Base-by-base conservation (phyloP, 345 rosid species). In the Pugionium cornutum region DNA sequence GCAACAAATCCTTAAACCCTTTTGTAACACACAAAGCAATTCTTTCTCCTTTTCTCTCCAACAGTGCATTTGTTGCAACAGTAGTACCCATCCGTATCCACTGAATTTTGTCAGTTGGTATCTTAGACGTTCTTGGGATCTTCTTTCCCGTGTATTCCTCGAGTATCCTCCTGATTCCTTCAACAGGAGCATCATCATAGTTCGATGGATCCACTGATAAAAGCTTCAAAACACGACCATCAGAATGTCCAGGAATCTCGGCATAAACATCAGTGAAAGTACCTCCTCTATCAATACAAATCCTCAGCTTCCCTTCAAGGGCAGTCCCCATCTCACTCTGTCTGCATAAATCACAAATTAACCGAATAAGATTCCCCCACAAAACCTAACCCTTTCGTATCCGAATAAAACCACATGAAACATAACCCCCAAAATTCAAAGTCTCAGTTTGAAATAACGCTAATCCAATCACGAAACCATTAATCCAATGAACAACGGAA, bases 21-120 rank as follows among this genome's bases (percentile, higher is more conserved):
- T 50, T 69, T 3, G 99, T 90, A 37, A 90, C 97, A 77, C 96
- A 88, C 49, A 90, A 74, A 34, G 97, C 97, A 30, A 94, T 94
- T 68, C 95, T 83, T 50, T 94, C 95, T 0, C 97, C 99, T 69
- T 86, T 94, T 70, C 99, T 86, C 82, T 94, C 99, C 79, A 94
- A 62, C 58, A 94, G 83, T 0, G 99, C 97, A 76, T 94, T 94
- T 0, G 99, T 94, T 1, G 97, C 97, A 53, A 94, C 99, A 50
- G 97, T 89, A 0, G 99, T 94, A 9, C 99, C 97, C 99, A 94
- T 90, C 79, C 99, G 83, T 53, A 94, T 88, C 97, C 97, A 94
- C 58, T 94, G 97, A 11, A 94, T 94, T 64, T 84, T 88, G 72
- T 88, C 84, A 1, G 94, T 86, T 4, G 99, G 97, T 69, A 94